Conservation (phyloP, 345 rosid species). For the Citrus mangshanensis region DNA sequence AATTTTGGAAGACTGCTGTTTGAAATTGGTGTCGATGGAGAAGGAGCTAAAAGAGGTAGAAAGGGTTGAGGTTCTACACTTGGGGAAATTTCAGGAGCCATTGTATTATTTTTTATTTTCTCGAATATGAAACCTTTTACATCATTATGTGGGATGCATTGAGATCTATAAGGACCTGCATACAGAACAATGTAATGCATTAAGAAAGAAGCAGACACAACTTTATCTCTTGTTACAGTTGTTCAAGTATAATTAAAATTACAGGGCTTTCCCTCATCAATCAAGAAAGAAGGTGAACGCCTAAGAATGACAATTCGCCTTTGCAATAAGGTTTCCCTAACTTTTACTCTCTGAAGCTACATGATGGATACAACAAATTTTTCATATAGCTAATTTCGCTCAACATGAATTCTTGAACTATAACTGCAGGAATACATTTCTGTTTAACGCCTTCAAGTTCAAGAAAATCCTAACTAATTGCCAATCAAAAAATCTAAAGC, state of each 20-base stretch:
- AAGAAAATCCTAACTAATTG: background rate
- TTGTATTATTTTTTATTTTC: conserved; percentile 7
- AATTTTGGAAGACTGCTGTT: conserved; percentile 39
- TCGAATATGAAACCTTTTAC: background rate
- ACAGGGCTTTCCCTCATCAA: background rate
- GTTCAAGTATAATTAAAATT: background rate
- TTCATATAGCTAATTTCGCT: background rate
- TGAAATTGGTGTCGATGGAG: conserved; percentile 46
- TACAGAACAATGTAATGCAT: background rate
- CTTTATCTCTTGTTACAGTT: background rate
- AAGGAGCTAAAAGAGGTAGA: conserved; percentile 60
- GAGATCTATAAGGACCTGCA: conserved; percentile 19
- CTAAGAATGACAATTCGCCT: background rate
- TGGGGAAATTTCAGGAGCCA: conserved; percentile 28
- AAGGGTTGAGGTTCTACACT: conserved; percentile 39
- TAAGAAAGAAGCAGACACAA: background rate
- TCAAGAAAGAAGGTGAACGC: background rate
- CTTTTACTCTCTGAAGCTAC: background rate
- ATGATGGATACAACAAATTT: background rate
- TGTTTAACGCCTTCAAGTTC: too few species aligned
- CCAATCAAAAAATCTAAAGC: background rate
- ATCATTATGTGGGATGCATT: conserved; percentile 6
- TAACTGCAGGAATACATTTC: background rate
- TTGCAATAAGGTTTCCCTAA: background rate
- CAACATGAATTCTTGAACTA: background rate